Conservation (phyloP, 306 rosid species). For the Sesbania bispinosa region DNA sequence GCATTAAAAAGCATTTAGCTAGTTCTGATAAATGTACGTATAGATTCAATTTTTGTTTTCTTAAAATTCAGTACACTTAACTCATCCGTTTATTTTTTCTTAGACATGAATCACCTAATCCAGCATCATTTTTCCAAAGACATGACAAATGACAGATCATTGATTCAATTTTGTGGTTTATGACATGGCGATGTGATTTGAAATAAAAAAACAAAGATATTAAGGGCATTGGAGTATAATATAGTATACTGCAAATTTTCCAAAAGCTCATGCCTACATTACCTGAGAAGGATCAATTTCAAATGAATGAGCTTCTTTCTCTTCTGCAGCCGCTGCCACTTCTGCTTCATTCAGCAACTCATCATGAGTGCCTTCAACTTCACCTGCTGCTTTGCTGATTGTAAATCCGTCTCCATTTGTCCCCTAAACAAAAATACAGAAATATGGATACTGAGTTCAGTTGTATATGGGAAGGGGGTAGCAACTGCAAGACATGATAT, state of each 20-base stretch:
- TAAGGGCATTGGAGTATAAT: neutral
- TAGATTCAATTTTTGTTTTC: no score
- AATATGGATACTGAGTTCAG: slow-evolving; percentile 12
- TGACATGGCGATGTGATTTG: neutral
- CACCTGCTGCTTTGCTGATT: slow-evolving; percentile 79
- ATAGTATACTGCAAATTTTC: neutral
- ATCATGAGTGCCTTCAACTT: slow-evolving; percentile 59
- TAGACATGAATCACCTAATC: no score
- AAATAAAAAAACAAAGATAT: neutral
- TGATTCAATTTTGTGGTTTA: no score
- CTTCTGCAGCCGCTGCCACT: slow-evolving; percentile 85
- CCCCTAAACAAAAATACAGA: slow-evolving; percentile 41
- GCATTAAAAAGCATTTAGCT: no score
- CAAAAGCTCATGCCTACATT: slow-evolving; percentile 18
- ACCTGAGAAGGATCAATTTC: slow-evolving; percentile 87
- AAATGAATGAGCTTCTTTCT: slow-evolving; percentile 87
- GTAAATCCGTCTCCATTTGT: slow-evolving; percentile 77
- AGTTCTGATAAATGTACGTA: no score
- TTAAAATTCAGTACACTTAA: no score
- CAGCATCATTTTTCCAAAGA: no score
- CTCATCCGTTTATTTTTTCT: no score
- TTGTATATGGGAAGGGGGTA: neutral
- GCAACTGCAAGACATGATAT: neutral
- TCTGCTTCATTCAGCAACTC: slow-evolving; percentile 84
- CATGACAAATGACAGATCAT: no score